Evolutionary conservation across 495 filamentous ascomycete genomes (phyloP).

Genomic region (Margaritispora aquatica): DNA sequence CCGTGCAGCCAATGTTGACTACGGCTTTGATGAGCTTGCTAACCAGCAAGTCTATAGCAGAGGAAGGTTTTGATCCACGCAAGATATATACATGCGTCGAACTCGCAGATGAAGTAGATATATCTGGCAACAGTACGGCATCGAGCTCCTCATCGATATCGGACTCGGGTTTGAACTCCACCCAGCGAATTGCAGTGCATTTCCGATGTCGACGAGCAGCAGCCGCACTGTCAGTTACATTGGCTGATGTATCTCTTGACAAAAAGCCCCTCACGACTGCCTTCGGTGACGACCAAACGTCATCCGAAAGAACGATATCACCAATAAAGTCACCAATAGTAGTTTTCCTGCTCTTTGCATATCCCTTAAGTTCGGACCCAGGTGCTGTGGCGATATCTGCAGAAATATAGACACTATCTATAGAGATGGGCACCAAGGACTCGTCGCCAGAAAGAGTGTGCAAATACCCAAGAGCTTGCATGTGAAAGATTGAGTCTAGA

Average conservation of each 20-base stretch:
- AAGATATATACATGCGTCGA: neutral
- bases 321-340: conserved; percentile 2
- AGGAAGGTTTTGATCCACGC: neutral
- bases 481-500: conserved; percentile 26
- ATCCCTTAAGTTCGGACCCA: conserved; percentile 8
- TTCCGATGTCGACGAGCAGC: neutral
- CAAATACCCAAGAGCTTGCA: conserved; percentile 10
- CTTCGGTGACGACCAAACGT: conserved; percentile 4
- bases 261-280: conserved; percentile 5
- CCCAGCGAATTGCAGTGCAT: neutral
- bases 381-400: conserved; percentile 4
- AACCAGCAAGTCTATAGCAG: neutral
- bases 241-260: conserved; percentile 4
- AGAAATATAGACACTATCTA: conserved; percentile 20
- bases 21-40: neutral
- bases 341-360: conserved; percentile 2
- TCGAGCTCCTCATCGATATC: neutral
- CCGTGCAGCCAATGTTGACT: neutral
- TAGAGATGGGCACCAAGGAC: conserved; percentile 19
- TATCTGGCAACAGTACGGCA: neutral
- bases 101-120: neutral
- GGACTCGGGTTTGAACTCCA: neutral
- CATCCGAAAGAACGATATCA: conserved; percentile 11
- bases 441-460: conserved; percentile 8
- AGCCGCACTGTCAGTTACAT: neutral